Conservation (phyloP, 805 yeast species). For the Spathaspora passalidarum region DNA sequence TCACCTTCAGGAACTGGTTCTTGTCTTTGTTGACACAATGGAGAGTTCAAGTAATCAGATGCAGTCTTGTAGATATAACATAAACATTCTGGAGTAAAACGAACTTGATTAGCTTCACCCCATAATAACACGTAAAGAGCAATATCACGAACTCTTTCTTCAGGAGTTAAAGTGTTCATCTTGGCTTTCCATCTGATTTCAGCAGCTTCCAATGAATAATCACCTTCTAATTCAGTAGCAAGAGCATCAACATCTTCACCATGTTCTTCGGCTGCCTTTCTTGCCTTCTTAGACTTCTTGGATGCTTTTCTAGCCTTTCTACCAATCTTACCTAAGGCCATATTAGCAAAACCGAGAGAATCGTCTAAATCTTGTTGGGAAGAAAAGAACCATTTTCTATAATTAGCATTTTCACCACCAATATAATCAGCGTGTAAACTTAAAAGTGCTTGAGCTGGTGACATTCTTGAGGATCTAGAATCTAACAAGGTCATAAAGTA, state of each 20-base stretch:
- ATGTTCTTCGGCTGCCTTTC: slow-evolving; percentile 63
- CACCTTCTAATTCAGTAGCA: slow-evolving; percentile 74
- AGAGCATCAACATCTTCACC: slow-evolving; percentile 60
- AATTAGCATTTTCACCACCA: slow-evolving; percentile 84
- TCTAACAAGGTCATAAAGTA: slow-evolving; percentile 82
- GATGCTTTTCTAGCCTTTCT: slow-evolving; percentile 79
- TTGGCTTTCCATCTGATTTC: slow-evolving; percentile 86
- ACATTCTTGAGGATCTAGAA: slow-evolving; percentile 83
- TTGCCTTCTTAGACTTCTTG: slow-evolving; percentile 76
- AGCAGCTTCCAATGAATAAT: slow-evolving; percentile 76
- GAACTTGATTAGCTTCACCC: slow-evolving; percentile 93
- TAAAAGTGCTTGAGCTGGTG: slow-evolving; percentile 81
- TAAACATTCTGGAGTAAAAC: slow-evolving; percentile 86
- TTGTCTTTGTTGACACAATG: slow-evolving; percentile 83
- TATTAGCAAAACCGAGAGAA: slow-evolving; percentile 77
- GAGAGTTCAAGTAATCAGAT: slow-evolving; percentile 81
- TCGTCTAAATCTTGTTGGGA: slow-evolving; percentile 86
- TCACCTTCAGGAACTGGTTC: slow-evolving; percentile 89
- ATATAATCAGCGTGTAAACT: slow-evolving; percentile 84
- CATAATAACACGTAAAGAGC: slow-evolving; percentile 73
- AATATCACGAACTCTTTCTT: slow-evolving; percentile 76
- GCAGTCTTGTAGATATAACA: slow-evolving; percentile 97
- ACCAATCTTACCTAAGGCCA: slow-evolving; percentile 72
- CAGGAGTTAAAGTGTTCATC: slow-evolving; percentile 69
- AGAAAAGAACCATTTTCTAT: slow-evolving; percentile 85